These are phyloP conservation scores for Exophiala dermatitidis DNA, from an alignment of 2,329 filamentous ascomycete species.

Conservation along the genomic window DNA sequence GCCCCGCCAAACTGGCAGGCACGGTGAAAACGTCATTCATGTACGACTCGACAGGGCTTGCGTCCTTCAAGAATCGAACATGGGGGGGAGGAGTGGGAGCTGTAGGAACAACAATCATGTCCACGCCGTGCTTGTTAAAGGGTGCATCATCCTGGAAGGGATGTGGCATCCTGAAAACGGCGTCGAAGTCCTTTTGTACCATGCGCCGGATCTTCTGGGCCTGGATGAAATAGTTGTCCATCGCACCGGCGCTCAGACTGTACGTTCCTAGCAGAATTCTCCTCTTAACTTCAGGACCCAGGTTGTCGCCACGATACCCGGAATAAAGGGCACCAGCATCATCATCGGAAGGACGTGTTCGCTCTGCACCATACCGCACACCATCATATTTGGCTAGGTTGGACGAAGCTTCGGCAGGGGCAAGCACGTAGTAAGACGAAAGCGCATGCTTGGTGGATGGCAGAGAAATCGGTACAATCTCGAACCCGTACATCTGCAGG, in stretches of 20 bases:
- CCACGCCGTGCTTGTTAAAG: slow-evolving; percentile 55
- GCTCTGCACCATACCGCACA: slow-evolving; percentile 72
- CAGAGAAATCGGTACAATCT: slow-evolving; percentile 67
- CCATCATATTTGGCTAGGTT: slow-evolving; percentile 97
- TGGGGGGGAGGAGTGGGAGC: slow-evolving; percentile 67
- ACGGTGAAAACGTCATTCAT: slow-evolving; percentile 95
- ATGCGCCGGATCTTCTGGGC: slow-evolving; percentile 80
- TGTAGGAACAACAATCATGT: slow-evolving; percentile 82
- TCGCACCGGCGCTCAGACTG: slow-evolving; percentile 78
- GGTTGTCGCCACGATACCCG: slow-evolving; percentile 62
- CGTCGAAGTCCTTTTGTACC: slow-evolving; percentile 80
- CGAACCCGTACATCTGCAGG: slow-evolving; percentile 60
- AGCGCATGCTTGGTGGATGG: slow-evolving; percentile 79
- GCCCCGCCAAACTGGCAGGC: slow-evolving; percentile 81
- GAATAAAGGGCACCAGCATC: slow-evolving; percentile 63
- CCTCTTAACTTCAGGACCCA: slow-evolving; percentile 78
- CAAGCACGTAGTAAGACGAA: slow-evolving; percentile 90
- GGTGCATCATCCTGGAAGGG: slow-evolving; percentile 45
- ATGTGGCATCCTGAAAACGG: slow-evolving; percentile 63
- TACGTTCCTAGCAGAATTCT: slow-evolving; percentile 87
- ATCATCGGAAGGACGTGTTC: slow-evolving; percentile 43
- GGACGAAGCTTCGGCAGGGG: slow-evolving; percentile 88
- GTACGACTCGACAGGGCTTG: slow-evolving; percentile 62
- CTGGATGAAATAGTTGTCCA: slow-evolving; percentile 94
- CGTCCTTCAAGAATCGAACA: slow-evolving; percentile 48